Conservation (phyloP, 768 basidiomycete species). For the Hericium erinaceus region DNA sequence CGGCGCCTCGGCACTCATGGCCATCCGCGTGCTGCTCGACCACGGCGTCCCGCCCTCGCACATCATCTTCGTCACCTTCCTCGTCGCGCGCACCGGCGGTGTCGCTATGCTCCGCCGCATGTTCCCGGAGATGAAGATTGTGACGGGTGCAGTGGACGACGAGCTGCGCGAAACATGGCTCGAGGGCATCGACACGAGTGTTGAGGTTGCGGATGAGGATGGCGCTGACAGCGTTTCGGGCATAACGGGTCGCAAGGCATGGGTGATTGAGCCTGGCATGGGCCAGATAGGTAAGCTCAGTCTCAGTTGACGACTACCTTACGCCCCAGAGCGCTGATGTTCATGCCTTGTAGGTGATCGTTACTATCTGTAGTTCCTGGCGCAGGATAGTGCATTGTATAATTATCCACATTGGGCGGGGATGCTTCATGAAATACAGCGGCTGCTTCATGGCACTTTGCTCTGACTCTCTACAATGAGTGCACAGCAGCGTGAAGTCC, state of each 20-base stretch:
- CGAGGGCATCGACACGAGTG: slow-evolving; percentile 35
- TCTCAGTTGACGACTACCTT: not conserved
- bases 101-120: slow-evolving; percentile 67
- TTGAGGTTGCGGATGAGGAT: slow-evolving; percentile 24
- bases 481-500: too few relatives aligned
- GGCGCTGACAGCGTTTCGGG: slow-evolving; percentile 25
- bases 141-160: slow-evolving; percentile 78
- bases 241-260: slow-evolving; percentile 50
- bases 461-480: too few relatives aligned
- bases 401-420: too few relatives aligned
- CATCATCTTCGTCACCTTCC: slow-evolving; percentile 85
- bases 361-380: slow-evolving; percentile 24
- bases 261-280: slow-evolving; percentile 83
- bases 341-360: slow-evolving; percentile 25
- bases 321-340: not conserved
- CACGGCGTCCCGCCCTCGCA: slow-evolving; percentile 80
- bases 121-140: slow-evolving; percentile 79
- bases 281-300: slow-evolving; percentile 68
- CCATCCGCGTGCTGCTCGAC: slow-evolving; percentile 86
- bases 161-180: slow-evolving; percentile 69
- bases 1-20: slow-evolving; percentile 90
- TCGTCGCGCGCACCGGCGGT: slow-evolving; percentile 79
- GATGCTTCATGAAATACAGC: too few relatives aligned
- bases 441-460: too few relatives aligned
- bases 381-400: too few relatives aligned